Evolutionary conservation across 805 yeast genomes (phyloP).

Genomic region (Wickerhamiella alocasiicola): DNA sequence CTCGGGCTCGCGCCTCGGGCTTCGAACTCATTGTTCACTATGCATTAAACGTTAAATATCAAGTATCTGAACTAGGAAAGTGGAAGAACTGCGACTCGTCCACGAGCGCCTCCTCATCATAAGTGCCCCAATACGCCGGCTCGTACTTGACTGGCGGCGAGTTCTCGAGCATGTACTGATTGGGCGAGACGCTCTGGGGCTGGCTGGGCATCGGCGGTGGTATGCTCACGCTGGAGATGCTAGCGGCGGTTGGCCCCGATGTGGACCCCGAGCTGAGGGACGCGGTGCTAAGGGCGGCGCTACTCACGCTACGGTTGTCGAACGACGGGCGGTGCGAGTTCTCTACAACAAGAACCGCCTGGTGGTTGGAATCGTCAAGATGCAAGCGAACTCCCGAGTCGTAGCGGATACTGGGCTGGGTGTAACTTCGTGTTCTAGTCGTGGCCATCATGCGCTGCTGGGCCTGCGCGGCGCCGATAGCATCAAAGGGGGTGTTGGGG

Average conservation of each 20-base stretch:
- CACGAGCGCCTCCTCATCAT: slow-evolving; percentile 1
- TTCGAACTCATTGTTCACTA: no score
- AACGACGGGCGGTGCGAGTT: no score
- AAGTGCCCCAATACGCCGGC: neutral
- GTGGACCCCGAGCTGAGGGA: no score
- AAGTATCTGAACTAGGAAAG: slow-evolving; percentile 8
- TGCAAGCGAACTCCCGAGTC: slow-evolving; percentile 10
- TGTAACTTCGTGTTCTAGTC: slow-evolving; percentile 8
- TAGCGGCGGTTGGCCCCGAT: no score
- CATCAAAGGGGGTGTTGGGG: slow-evolving; percentile 6
- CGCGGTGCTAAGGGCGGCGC: no score
- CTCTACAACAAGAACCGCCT: slow-evolving; percentile 11
- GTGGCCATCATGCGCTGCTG: slow-evolving; percentile 1
- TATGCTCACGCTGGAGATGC: neutral
- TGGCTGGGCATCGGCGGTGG: neutral
- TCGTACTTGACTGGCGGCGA: slow-evolving; percentile 1
- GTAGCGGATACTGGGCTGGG: slow-evolving; percentile 10
- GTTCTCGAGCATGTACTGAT: slow-evolving; percentile 7
- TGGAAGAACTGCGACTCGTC: slow-evolving; percentile 6
- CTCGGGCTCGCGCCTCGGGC: no score
- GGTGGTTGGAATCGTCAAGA: slow-evolving; percentile 10
- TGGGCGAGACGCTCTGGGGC: slow-evolving; percentile 1
- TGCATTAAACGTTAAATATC: neutral
- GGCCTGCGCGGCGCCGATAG: slow-evolving; percentile 8
- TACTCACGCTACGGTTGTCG: no score